Conservation (phyloP, 306 rosid species). For the Lablab purpureus region DNA sequence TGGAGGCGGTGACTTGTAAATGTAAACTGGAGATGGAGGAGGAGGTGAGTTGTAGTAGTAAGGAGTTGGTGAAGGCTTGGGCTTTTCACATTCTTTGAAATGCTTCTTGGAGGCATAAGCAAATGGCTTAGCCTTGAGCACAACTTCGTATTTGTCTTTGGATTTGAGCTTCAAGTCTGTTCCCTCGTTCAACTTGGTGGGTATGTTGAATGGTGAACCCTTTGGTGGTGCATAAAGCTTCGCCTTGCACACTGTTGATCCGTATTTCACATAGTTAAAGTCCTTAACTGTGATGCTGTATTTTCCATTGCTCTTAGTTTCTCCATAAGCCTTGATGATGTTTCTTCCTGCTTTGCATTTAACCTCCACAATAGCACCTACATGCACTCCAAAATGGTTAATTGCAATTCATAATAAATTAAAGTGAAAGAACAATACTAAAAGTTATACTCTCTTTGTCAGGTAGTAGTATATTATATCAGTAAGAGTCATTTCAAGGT, state of each 20-base stretch:
- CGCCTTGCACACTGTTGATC: conserved; percentile 76
- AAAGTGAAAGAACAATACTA: too few species aligned
- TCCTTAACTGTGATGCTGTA: conserved; percentile 64
- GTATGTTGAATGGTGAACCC: conserved; percentile 76
- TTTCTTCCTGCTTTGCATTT: conserved; percentile 74
- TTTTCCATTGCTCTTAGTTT: conserved; percentile 85
- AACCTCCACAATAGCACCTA: conserved; percentile 86
- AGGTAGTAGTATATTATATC: not conserved
- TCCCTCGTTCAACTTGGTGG: conserved; percentile 71
- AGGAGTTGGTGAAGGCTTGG: conserved; percentile 73
- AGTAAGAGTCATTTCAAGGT: not conserved
- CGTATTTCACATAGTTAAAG: conserved; percentile 72
- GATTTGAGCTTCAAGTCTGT: conserved; percentile 73
- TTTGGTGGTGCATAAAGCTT: conserved; percentile 81
- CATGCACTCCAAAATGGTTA: not conserved
- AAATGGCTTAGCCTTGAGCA: conserved; percentile 74
- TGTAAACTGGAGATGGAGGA: conserved; percentile 53
- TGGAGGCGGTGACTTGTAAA: conserved; percentile 56
- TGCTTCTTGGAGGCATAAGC: conserved; percentile 87
- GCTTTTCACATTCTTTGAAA: conserved; percentile 65
- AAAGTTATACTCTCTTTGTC: conserved; percentile 19
- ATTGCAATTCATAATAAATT: not conserved
- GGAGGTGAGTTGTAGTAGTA: conserved; percentile 64
- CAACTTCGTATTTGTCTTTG: conserved; percentile 74
- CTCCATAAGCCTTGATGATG: conserved; percentile 71